These are phyloP conservation scores for Hypoxylon subgilvum DNA, from an alignment of 495 filamentous ascomycete genomes.

Conservation along the genomic window DNA sequence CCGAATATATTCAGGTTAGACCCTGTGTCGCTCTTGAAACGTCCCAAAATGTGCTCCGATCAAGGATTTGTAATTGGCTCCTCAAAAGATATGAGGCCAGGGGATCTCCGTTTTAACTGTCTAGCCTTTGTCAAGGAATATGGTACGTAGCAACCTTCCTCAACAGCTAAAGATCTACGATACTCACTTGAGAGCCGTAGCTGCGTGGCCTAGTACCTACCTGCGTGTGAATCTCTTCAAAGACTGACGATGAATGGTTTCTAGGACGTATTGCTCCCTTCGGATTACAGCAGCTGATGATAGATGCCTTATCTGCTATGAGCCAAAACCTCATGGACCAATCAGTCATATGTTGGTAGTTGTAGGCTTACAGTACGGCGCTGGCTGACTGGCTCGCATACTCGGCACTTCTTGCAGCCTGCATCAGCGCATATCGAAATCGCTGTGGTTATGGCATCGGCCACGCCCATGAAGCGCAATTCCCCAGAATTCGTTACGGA, in stretches of 20 bases:
- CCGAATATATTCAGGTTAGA: conserved; percentile 16
- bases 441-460: background rate
- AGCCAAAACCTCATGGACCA: too few relatives aligned
- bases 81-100: conserved; percentile 10
- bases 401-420: conserved; percentile 12
- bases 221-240: too few relatives aligned
- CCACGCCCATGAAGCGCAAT: conserved; percentile 13
- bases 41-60: conserved; percentile 9
- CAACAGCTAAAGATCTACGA: background rate
- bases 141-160: conserved; percentile 1
- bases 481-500: conserved; percentile 22
- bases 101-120: background rate
- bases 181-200: background rate
- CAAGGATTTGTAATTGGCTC: conserved; percentile 17
- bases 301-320: too few relatives aligned
- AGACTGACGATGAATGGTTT: too few relatives aligned
- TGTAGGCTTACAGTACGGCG: background rate
- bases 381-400: background rate
- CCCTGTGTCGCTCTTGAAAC: conserved; percentile 36
- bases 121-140: conserved; percentile 16
- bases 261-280: too few relatives aligned
- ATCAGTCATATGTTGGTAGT: too few relatives aligned
- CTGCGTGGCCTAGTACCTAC: background rate
- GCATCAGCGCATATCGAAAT: background rate
- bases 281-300: too few relatives aligned